These are phyloP conservation scores for Boletus fagicola DNA, from an alignment of 768 basidiomycete genomes.

Conservation along the genomic window DNA sequence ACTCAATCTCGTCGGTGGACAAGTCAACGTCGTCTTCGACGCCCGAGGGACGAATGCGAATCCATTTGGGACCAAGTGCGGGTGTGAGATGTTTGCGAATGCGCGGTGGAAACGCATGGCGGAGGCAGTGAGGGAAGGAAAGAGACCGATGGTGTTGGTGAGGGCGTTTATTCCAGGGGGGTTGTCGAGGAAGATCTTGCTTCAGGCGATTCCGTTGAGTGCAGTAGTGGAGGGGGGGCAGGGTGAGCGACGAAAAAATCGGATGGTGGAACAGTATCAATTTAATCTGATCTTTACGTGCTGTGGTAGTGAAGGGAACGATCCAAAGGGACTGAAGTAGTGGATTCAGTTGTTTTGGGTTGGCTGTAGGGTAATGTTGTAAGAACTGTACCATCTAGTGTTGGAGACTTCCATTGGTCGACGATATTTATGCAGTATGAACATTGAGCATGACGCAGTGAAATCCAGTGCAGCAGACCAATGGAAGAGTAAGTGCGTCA, in stretches of 20 bases:
- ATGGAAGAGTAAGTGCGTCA: neutral
- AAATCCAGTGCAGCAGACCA: neutral
- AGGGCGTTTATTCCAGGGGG: conserved; percentile 31
- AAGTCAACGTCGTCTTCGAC: conserved; percentile 12
- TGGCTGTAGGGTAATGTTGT: neutral
- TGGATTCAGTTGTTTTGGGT: neutral
- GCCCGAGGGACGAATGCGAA: conserved; percentile 19
- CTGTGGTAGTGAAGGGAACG: conserved; percentile 11
- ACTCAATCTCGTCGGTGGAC: conserved; percentile 21
- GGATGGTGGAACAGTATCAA: conserved; percentile 11
- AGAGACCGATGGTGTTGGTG: conserved; percentile 21
- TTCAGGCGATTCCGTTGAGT: conserved; percentile 27
- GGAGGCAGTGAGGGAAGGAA: conserved; percentile 14
- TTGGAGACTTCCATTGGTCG: neutral
- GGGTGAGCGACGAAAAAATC: conserved; percentile 1
- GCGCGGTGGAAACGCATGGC: conserved; percentile 26
- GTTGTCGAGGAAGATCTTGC: conserved; percentile 26
- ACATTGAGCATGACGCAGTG: neutral
- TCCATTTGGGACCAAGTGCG: conserved; percentile 27
- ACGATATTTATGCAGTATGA: neutral
- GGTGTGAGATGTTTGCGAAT: conserved; percentile 24
- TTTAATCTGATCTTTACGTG: conserved; percentile 28
- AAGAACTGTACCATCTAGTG: neutral
- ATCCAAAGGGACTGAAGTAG: neutral
- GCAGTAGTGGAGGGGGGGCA: conserved; percentile 7